phyloP scores from a whole-genome alignment of 108 stramenopile species.

The Fragilariopsis cylindrus region DNA sequence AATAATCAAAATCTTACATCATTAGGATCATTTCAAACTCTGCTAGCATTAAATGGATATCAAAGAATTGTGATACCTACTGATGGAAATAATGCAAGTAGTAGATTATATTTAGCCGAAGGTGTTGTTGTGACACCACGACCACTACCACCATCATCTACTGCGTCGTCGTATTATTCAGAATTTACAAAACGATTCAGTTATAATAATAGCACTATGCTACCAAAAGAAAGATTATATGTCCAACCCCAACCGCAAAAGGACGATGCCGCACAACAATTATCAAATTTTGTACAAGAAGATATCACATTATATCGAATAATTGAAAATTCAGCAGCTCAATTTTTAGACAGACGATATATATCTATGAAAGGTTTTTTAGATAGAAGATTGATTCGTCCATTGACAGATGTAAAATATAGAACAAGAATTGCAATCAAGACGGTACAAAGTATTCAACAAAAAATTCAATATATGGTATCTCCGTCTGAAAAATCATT shows the following conservation, averaged over 20 bases:
- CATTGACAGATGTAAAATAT: conserved; percentile 5
- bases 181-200: not conserved
- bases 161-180: not conserved
- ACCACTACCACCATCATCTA: not conserved
- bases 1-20: no score
- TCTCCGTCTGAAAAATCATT: not conserved
- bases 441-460: no score
- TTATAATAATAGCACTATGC: not conserved
- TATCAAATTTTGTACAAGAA: conserved; percentile 42
- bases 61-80: conserved; percentile 16
- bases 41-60: conserved; percentile 28
- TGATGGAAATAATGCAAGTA: not conserved
- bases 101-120: conserved; percentile 27
- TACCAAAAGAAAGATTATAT: not conserved
- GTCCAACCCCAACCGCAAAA: not conserved
- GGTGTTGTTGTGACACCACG: conserved; percentile 28
- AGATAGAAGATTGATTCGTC: not conserved
- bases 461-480: no score
- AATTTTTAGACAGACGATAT: conserved; percentile 28
- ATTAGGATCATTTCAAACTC: conserved; percentile 7
- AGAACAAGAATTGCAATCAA: not conserved
- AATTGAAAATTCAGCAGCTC: conserved; percentile 40
- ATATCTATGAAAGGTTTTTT: not conserved
- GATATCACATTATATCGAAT: conserved; percentile 52
- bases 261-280: not conserved